Percentiles rank a stretch among this genome's conserved stretches.
These are phyloP conservation scores for Parachaetomium inaequale DNA, from an alignment of 495 filamentous ascomycete genomes.

Conservation along the genomic window DNA sequence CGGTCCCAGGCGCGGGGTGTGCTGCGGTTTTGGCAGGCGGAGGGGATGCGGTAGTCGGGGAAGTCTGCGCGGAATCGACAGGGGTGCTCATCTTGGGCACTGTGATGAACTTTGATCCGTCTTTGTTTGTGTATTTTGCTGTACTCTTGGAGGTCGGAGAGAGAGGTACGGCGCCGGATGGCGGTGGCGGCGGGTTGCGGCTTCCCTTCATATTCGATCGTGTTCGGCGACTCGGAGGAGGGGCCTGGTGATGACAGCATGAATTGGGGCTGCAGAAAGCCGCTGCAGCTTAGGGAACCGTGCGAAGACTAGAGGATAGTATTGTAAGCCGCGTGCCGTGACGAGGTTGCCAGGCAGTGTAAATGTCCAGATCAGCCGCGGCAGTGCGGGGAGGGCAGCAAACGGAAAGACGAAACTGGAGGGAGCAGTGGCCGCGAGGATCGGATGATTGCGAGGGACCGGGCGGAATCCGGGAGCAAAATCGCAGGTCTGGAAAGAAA, in stretches of 20 bases:
- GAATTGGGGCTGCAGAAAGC: conserved; percentile 16
- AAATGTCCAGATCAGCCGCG: not conserved
- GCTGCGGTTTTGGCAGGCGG: conserved; percentile 29
- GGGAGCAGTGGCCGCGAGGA: not conserved
- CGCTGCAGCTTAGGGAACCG: conserved; percentile 8
- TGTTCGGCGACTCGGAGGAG: conserved; percentile 26
- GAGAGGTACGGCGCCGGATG: conserved; percentile 32
- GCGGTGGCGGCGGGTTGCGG: conserved; percentile 43
- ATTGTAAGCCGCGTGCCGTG: conserved; percentile 15
- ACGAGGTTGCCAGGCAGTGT: not conserved
- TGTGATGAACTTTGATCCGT: conserved; percentile 65
- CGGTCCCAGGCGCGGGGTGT: conserved; percentile 30
- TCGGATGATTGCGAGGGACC: not conserved
- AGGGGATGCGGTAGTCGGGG: conserved; percentile 40
- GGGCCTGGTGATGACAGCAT: conserved; percentile 31
- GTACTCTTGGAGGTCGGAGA: conserved; percentile 46
- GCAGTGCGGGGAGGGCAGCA: not conserved
- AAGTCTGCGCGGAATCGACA: conserved; percentile 50
- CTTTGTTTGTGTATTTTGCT: conserved; percentile 61
- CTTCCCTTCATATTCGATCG: conserved; percentile 51
- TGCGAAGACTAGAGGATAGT: conserved; percentile 8
- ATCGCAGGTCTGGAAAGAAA: not conserved
- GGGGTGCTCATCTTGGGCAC: conserved; percentile 55
- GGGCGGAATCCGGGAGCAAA: not conserved
- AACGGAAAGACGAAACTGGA: not conserved